A percentile compares a stretch with the other conserved stretches of the same genome.
Evolutionary conservation across 768 basidiomycete genomes (phyloP).

Genomic region (Termitomyces sp.): DNA sequence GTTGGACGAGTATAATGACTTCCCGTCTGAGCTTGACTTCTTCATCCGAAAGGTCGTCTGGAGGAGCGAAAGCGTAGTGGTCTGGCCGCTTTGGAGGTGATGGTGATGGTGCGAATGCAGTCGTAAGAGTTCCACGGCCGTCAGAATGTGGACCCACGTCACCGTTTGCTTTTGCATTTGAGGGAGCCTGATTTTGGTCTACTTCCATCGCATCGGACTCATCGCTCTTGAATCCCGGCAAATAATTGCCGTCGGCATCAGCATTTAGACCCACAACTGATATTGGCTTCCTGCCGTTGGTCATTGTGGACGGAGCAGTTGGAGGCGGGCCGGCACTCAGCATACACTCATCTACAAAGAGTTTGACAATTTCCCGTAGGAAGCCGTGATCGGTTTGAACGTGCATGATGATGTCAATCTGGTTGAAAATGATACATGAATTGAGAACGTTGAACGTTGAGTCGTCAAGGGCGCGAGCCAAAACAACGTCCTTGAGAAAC

Average conservation of each 20-base stretch:
- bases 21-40: slow-evolving; percentile 61
- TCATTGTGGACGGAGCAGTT: slow-evolving; percentile 14
- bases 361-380: slow-evolving; percentile 67
- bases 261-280: slow-evolving; percentile 35
- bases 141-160: slow-evolving; percentile 15
- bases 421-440: slow-evolving; percentile 97
- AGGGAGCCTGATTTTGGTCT: slow-evolving; percentile 23
- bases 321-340: slow-evolving; percentile 31
- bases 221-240: slow-evolving; percentile 19
- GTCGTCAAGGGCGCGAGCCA: slow-evolving; percentile 92
- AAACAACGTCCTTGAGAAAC: slow-evolving; percentile 97
- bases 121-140: slow-evolving; percentile 13
- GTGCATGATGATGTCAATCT: slow-evolving; percentile 94
- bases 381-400: slow-evolving; percentile 76
- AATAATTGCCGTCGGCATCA: slow-evolving; percentile 16
- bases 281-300: slow-evolving; percentile 21
- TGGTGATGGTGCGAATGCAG: not conserved
- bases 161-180: slow-evolving; percentile 26
- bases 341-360: slow-evolving; percentile 72
- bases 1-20: slow-evolving; percentile 84
- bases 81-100: slow-evolving; percentile 16
- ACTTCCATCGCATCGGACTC: slow-evolving; percentile 33
- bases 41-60: slow-evolving; percentile 47
- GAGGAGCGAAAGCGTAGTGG: slow-evolving; percentile 50
- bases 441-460: slow-evolving; percentile 96